phyloP scores from a whole-genome alignment of 192 early-diverging fungal species.

The Coemansia aciculifera region DNA sequence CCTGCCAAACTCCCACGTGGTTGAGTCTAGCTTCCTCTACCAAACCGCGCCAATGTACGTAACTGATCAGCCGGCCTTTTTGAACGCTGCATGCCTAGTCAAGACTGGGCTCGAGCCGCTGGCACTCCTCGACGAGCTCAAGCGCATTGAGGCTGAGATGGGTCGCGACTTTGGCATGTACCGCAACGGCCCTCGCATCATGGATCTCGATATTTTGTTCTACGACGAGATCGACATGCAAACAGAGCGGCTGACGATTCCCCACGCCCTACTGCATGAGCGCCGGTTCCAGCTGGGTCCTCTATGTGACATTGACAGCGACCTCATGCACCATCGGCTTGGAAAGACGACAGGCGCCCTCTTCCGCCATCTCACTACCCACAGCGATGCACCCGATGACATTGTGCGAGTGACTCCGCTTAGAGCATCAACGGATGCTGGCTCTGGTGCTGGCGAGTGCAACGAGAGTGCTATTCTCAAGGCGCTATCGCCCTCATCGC shows the following conservation, averaged over 20 bases:
- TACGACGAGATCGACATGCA: slow-evolving; percentile 78
- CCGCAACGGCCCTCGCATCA: slow-evolving; percentile 85
- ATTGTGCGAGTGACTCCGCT: slow-evolving; percentile 56
- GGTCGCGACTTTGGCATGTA: slow-evolving; percentile 70
- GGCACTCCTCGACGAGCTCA: slow-evolving; percentile 71
- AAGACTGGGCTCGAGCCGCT: slow-evolving; percentile 74
- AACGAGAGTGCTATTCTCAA: slow-evolving; percentile 55
- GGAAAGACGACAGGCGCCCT: slow-evolving; percentile 73
- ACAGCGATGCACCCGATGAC: slow-evolving; percentile 55
- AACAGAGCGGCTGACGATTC: slow-evolving; percentile 72
- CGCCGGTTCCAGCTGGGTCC: slow-evolving; percentile 94
- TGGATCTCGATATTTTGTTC: slow-evolving; percentile 97
- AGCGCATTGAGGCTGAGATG: slow-evolving; percentile 80
- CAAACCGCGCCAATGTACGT: slow-evolving; percentile 97
- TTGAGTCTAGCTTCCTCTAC: slow-evolving; percentile 95
- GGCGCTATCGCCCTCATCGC: slow-evolving; percentile 48
- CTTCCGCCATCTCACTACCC: slow-evolving; percentile 57
- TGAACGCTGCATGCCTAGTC: slow-evolving; percentile 89
- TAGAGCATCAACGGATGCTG: slow-evolving; percentile 18
- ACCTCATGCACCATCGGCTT: slow-evolving; percentile 84
- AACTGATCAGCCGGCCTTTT: slow-evolving; percentile 84
- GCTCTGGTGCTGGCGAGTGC: slow-evolving; percentile 15
- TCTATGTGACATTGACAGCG: slow-evolving; percentile 89
- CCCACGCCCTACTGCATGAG: slow-evolving; percentile 85
- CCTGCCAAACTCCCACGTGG: slow-evolving; percentile 50